phyloP scores from a whole-genome alignment of 202 grass and related monocot genomes.

The Dendrocalamus latiflorus region DNA sequence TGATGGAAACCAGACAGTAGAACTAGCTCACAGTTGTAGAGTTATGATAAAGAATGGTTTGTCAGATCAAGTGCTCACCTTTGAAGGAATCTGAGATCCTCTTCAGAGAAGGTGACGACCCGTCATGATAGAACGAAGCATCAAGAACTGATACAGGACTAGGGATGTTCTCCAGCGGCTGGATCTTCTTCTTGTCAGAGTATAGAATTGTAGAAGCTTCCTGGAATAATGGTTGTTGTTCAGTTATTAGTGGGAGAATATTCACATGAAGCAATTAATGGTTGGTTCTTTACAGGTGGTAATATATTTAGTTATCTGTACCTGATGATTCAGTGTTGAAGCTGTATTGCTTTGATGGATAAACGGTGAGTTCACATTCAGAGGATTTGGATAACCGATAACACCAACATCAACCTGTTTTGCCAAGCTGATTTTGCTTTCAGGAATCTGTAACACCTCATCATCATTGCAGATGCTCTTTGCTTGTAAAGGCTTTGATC shows the following conservation, averaged over 20 bases:
- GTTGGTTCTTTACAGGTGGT: not conserved
- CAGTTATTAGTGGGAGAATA: not conserved
- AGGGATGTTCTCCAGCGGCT: constrained; percentile 14
- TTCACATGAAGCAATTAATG: not conserved
- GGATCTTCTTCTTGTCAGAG: constrained; percentile 27
- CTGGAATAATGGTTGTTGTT: constrained; percentile 7
- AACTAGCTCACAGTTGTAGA: not conserved
- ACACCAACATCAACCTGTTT: constrained; percentile 14
- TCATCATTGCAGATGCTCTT: not conserved
- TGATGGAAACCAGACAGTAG: constrained; percentile 6
- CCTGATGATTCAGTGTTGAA: constrained; percentile 26
- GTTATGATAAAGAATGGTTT: not conserved
- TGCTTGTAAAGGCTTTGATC: constrained; percentile 26
- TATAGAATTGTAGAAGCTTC: not conserved
- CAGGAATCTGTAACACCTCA: not conserved
- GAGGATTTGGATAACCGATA: not conserved
- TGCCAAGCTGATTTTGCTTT: constrained; percentile 15
- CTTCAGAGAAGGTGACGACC: constrained; percentile 24
- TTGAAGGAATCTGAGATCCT: constrained; percentile 47
- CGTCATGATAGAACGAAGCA: constrained; percentile 42
- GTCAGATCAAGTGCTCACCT: constrained; percentile 34
- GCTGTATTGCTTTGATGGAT: constrained; percentile 9
- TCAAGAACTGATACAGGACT: constrained; percentile 66
- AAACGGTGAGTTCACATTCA: constrained; percentile 8
- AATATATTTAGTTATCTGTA: constrained; percentile 14